phyloP scores from a whole-genome alignment of 208 protist genomes.

The Tetramitus jugosus region DNA sequence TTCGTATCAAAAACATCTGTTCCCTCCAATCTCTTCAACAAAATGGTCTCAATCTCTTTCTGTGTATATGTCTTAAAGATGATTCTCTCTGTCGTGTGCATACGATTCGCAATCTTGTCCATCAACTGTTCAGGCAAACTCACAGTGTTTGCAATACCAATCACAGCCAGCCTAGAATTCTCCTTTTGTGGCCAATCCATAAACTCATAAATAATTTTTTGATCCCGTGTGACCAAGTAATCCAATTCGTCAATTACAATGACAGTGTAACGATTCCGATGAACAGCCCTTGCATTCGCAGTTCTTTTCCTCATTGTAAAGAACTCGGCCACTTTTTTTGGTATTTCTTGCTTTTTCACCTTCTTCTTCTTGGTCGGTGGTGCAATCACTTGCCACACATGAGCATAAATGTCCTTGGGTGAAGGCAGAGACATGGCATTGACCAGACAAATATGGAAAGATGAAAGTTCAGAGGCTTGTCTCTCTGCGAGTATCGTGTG shows the following conservation, averaged over 20 bases:
- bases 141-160: slow-evolving; percentile 9
- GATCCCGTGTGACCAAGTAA: not conserved
- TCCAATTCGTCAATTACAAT: slow-evolving; percentile 12
- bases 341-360: not conserved
- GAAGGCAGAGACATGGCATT: slow-evolving; percentile 2
- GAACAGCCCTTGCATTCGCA: too few species aligned
- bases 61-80: not conserved
- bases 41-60: not conserved
- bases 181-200: not conserved
- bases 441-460: not conserved
- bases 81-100: not conserved
- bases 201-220: slow-evolving; percentile 1
- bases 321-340: not conserved
- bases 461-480: too few species aligned
- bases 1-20: not conserved
- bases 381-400: not conserved
- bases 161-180: not conserved
- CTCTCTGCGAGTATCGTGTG: not conserved
- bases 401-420: not conserved
- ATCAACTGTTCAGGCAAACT: not conserved
- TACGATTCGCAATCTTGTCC: not conserved
- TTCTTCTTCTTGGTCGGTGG: not conserved
- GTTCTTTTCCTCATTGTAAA: too few species aligned
- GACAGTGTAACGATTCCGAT: not conserved
- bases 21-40: not conserved